These are phyloP conservation scores for Rhododendron griersonianum DNA, from an alignment of 148 eudicot species.

Conservation along the genomic window DNA sequence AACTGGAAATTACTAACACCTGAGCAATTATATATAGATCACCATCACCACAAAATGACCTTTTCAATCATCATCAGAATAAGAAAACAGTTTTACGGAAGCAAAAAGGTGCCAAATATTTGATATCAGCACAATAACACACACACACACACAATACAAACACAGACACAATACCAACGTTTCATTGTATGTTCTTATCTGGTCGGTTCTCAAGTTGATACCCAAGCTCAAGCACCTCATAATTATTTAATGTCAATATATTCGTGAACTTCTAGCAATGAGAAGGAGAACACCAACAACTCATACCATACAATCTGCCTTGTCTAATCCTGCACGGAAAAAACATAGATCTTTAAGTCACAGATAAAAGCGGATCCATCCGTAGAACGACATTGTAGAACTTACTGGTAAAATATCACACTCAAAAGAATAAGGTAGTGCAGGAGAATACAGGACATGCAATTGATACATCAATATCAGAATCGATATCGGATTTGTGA, in stretches of 20 bases:
- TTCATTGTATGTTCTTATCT: no score
- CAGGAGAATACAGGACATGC: neutral
- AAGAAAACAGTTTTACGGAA: neutral
- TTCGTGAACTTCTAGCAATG: neutral
- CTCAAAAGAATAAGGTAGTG: neutral
- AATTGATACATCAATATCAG: neutral
- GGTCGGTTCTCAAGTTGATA: neutral
- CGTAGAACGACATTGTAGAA: neutral
- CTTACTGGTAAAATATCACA: neutral
- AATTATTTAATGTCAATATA: neutral
- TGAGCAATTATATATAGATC: no score
- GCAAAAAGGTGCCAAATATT: neutral
- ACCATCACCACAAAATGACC: neutral
- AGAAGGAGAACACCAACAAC: neutral
- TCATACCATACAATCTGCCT: neutral
- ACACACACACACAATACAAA: neutral
- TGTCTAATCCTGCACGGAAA: slow-evolving; percentile 15
- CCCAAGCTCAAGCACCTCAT: neutral
- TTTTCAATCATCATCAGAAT: neutral
- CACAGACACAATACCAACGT: neutral
- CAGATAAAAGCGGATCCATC: neutral
- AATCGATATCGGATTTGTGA: neutral
- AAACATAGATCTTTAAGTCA: neutral
- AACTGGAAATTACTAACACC: no score
- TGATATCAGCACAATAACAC: neutral